Evolutionary conservation across 2,329 filamentous ascomycete species (phyloP), one percentile per base, ranked within the genome.

Genomic region (Paradendryphiella salina): DNA sequence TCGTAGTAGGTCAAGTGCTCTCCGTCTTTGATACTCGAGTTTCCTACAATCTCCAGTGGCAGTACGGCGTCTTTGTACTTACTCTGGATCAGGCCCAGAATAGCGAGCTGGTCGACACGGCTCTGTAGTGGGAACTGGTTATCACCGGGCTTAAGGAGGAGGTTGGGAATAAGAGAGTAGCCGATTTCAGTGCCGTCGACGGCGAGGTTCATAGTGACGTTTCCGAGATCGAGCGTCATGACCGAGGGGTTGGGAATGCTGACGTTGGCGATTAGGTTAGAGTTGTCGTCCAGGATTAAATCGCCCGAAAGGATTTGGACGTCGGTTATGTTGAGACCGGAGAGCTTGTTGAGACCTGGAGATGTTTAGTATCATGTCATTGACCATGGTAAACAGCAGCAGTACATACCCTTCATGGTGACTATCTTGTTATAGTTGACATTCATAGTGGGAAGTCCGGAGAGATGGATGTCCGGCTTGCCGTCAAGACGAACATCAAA

Each of bases 161-260:
- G 73, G 72, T 87, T 77, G 57, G 82, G 74, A 54, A 89, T 78
- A 54, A 77, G 80, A 6, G 82, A 73, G 33, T 73, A 79, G 44
- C 86, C 86, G 54, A 88, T 76, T 1, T 74, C 56, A 36, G 71
- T 59, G 37, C 75, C 78, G 36, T 79, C 76, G 44, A 85, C 77
- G 61, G 76, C 82, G 64, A 83, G 84, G 70, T 77, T 73, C 71
- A 87, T 86, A 21, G 80, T 81, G 29, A 83, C 76, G 61, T 88
- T 86, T 61, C 86, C 86, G 77, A 89, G 80, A 28, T 86, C 80
- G 44, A 89, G 77, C n/a, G 79, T 83, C 65, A 86, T 78, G 43
- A 82, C 72, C 1, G 85, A 86, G 5, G 77, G 79, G 69, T 89
- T 89, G 58, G 83, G 84, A 42, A 89, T 85, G 49, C 76, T 75